Percentiles rank a stretch among this genome's conserved stretches.
phyloP scores from a whole-genome alignment of 2,329 filamentous ascomycete species.

The Curvularia hawaiiensis region DNA sequence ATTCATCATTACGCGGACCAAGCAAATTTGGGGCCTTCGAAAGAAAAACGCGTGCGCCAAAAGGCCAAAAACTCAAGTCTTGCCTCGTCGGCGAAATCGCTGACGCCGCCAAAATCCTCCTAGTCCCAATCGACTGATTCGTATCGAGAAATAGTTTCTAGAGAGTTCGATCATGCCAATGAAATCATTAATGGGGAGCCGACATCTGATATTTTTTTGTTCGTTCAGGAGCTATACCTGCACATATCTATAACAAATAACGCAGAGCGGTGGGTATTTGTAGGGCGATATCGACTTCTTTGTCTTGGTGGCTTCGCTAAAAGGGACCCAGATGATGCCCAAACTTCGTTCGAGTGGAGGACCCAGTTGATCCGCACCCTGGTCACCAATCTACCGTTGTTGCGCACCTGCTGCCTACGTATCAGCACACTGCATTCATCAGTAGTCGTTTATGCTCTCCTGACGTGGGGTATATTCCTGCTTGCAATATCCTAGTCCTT shows the following conservation, averaged over 20 bases:
- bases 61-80: background rate
- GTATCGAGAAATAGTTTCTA: conserved; percentile 11
- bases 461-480: background rate
- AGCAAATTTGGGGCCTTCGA: background rate
- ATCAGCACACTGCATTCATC: background rate
- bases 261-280: background rate
- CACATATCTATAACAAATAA: background rate
- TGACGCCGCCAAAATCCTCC: conserved; percentile 5
- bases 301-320: conserved; percentile 8
- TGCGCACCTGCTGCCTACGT: conserved; percentile 1
- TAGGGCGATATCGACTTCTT: background rate
- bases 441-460: background rate
- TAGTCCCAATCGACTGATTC: conserved; percentile 17
- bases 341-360: conserved; percentile 5
- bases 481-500: background rate
- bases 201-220: background rate
- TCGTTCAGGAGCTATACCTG: background rate
- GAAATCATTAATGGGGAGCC: background rate
- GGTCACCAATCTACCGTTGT: background rate
- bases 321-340: conserved; percentile 9
- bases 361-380: conserved; percentile 3
- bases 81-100: conserved; percentile 6
- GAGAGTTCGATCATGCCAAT: background rate
- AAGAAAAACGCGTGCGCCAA: background rate
- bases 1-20: conserved; percentile 1